These are phyloP conservation scores for Vitis hybrid DNA, from an alignment of 177 flowering plant species.

Conservation along the genomic window DNA sequence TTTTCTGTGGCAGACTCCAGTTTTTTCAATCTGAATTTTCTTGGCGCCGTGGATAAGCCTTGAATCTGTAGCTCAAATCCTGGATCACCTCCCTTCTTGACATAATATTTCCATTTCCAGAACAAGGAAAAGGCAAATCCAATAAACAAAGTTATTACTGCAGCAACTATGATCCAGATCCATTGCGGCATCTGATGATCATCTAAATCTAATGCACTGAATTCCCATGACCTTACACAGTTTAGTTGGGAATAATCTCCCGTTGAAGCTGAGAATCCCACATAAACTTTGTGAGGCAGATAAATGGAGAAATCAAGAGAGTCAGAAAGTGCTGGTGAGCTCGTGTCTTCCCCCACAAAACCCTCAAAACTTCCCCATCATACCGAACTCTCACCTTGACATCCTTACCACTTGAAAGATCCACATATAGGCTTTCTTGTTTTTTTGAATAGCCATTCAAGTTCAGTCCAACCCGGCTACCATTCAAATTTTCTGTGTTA, in stretches of 20 bases:
- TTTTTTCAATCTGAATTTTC: slow-evolving; percentile 42
- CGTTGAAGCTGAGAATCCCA: slow-evolving; percentile 68
- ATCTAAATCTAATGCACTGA: slow-evolving; percentile 25
- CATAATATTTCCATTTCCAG: neutral
- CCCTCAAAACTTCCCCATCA: slow-evolving; percentile 26
- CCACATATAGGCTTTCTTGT: slow-evolving; percentile 25
- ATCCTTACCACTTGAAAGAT: slow-evolving; percentile 19
- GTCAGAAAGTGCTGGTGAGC: slow-evolving; percentile 27
- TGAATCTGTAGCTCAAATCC: slow-evolving; percentile 29
- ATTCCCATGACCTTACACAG: slow-evolving; percentile 51
- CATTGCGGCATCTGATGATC: neutral
- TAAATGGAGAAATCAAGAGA: slow-evolving; percentile 27
- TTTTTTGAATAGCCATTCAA: slow-evolving; percentile 36
- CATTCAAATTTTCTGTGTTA: slow-evolving; percentile 43
- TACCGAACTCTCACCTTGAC: slow-evolving; percentile 16
- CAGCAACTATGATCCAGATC: slow-evolving; percentile 32
- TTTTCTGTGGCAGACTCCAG: slow-evolving; percentile 46
- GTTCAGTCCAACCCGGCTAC: slow-evolving; percentile 61
- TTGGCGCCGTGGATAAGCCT: slow-evolving; percentile 32
- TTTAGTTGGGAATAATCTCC: slow-evolving; percentile 41
- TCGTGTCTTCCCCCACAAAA: slow-evolving; percentile 10
- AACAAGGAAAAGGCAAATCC: slow-evolving; percentile 2
- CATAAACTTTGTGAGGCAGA: slow-evolving; percentile 37
- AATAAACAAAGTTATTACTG: neutral
- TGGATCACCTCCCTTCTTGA: slow-evolving; percentile 12